A percentile compares a stretch with the other conserved stretches of the same genome.
Conservation (phyloP, 495 filamentous ascomycete species). For the Penicillium longicatenatum region DNA sequence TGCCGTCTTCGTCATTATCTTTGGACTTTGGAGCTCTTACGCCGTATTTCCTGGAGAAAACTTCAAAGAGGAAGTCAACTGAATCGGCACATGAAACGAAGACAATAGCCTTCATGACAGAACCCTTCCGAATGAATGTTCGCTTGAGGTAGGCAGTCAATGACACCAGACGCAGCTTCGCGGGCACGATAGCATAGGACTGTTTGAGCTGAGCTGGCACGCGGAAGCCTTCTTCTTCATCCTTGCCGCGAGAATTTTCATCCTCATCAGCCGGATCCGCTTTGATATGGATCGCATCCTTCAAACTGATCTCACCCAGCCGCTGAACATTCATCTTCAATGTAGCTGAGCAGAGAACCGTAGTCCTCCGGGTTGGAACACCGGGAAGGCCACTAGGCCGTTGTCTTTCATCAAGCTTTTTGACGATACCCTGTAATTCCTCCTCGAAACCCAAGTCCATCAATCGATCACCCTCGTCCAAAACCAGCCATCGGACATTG, state of each 20-base stretch:
- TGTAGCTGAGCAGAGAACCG: constrained; percentile 92
- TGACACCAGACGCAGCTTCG: constrained; percentile 87
- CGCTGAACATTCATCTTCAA: constrained; percentile 95
- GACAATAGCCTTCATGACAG: constrained; percentile 91
- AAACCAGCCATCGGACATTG: constrained; percentile 87
- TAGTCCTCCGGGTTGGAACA: constrained; percentile 76
- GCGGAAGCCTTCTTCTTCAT: constrained; percentile 62
- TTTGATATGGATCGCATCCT: constrained; percentile 87
- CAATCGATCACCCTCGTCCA: constrained; percentile 93
- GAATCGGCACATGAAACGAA: constrained; percentile 97
- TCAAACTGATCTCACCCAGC: constrained; percentile 89
- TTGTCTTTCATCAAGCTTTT: constrained; percentile 62
- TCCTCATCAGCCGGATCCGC: constrained; percentile 56
- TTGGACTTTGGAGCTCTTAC: constrained; percentile 30
- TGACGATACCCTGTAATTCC: constrained; percentile 77
- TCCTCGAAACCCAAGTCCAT: constrained; percentile 98
- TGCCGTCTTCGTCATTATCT: constrained; percentile 22
- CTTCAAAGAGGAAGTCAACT: constrained; percentile 92
- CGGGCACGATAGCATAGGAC: constrained; percentile 78
- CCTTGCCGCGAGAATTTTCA: constrained; percentile 35
- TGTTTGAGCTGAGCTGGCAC: constrained; percentile 94
- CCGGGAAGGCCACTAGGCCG: constrained; percentile 48
- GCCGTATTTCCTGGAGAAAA: constrained; percentile 63
- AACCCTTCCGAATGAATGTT: constrained; percentile 81
- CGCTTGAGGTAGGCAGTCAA: constrained; percentile 80